Evolutionary conservation across 2,329 filamentous ascomycete genomes (phyloP), one percentile per base, ranked within the genome.

Genomic region (Fonsecaea monophora): DNA sequence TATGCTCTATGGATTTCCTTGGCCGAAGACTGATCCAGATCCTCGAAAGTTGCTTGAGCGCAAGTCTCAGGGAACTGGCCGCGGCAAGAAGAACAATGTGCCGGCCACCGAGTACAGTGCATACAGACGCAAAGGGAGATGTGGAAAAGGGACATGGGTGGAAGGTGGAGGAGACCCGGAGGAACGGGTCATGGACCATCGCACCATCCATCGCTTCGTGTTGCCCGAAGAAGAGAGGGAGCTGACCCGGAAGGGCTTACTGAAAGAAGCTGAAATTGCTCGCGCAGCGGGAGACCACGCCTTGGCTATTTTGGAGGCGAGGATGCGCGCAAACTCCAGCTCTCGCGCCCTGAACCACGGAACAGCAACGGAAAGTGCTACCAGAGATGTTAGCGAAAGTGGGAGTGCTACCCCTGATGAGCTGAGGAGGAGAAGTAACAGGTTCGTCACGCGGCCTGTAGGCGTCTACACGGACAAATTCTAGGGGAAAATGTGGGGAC

Each of bases 1-100:
- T 15, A 98, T 96, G 81, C 82, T 99, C 0, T 99, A 98, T 76
- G 96, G 96, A 0, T 97, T 91, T 75, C 84, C 90, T 65, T 99
- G 95, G 95, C 95, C 95, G 5, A 97, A 99, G 82, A 98, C 95
- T 0, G 91, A 97, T 67, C 90, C 85, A 68, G 88, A 90, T 57
- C 66, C 66, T 2, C 70, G 72, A n/a, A 73, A 70, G 57, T 64
- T 73, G 18, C 65, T 71, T 15, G 69, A 71, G 48, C 64, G 72
- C 21, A 68, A 57, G 45, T 65, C 60, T 12, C 61, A 61, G 25
- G 66, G 68, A 1, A 61, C 37, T 13, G 68, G 64, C 5, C 61
- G 68, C 15, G 57, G 62, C 8, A 68, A 70, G 35, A 72, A 72
- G 42, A 62, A 59, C 25, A 60, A 57, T 30, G 48, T 62, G 5